phyloP scores from a whole-genome alignment of 2,329 filamentous ascomycete species.

The Colletotrichum somersetense region DNA sequence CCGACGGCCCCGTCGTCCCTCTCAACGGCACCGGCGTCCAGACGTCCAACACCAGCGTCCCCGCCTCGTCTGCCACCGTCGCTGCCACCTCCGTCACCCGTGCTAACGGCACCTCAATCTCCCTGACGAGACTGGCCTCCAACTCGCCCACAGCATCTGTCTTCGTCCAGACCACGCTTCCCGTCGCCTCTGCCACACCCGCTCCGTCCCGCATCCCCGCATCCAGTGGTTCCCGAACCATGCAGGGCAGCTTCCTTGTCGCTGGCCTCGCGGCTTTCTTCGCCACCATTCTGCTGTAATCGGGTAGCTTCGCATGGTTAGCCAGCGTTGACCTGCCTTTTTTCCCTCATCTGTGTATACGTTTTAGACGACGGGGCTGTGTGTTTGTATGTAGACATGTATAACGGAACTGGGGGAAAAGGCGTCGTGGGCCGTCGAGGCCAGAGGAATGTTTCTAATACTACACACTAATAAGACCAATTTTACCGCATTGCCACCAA shows the following conservation, averaged over 20 bases:
- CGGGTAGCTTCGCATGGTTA: neutral
- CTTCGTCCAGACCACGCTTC: constrained; percentile 40
- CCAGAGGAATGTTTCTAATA: neutral
- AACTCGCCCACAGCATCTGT: constrained; percentile 45
- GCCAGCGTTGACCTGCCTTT: no score
- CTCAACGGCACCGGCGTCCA: neutral
- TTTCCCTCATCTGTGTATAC: constrained; percentile 16
- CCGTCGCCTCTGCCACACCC: constrained; percentile 48
- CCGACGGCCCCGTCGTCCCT: neutral
- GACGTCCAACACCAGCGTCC: neutral
- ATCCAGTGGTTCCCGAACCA: neutral
- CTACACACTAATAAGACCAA: constrained; percentile 19
- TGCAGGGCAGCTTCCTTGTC: constrained; percentile 24
- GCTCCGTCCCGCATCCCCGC: neutral
- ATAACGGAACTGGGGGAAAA: neutral
- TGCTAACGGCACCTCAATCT: constrained; percentile 52
- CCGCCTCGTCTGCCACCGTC: constrained; percentile 5
- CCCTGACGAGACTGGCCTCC: constrained; percentile 20
- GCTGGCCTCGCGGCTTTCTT: constrained; percentile 27
- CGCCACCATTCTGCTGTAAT: constrained; percentile 33
- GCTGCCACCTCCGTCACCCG: constrained; percentile 45
- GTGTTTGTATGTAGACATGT: neutral
- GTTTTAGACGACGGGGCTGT: neutral
- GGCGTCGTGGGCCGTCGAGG: neutral
- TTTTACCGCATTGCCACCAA: neutral